phyloP scores from a whole-genome alignment of 108 stramenopile species.

The Cyclotella baltica region DNA sequence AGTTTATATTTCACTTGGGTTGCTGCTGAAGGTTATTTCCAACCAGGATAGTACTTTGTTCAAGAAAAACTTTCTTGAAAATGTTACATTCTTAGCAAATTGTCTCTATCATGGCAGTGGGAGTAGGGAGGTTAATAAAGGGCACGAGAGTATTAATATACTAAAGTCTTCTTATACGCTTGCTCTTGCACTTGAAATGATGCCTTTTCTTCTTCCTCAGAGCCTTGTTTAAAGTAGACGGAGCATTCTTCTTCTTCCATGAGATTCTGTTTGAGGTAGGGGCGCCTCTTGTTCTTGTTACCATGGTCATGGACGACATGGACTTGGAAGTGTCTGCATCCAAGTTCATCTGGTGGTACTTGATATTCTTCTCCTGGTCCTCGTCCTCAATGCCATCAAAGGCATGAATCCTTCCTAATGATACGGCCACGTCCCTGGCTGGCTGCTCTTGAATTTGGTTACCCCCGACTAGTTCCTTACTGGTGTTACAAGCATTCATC shows the following conservation, averaged over 20 bases:
- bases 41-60: too few relatives aligned
- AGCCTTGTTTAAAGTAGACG: too few relatives aligned
- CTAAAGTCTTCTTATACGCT: slow-evolving; percentile 35
- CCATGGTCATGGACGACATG: neutral
- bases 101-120: too few relatives aligned
- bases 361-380: too few relatives aligned
- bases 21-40: too few relatives aligned
- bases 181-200: neutral
- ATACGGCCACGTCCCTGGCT: neutral
- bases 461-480: too few relatives aligned
- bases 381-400: neutral
- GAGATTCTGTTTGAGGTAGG: neutral
- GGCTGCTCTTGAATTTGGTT: neutral
- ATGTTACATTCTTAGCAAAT: too few relatives aligned
- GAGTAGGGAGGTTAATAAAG: slow-evolving; percentile 45
- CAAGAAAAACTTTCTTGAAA: too few relatives aligned
- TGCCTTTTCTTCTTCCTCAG: neutral
- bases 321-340: neutral
- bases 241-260: neutral
- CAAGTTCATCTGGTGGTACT: neutral
- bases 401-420: neutral
- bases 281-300: neutral
- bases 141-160: slow-evolving; percentile 40
- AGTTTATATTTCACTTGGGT: too few relatives aligned
- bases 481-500: too few relatives aligned